Evolutionary conservation across 306 rosid genomes (phyloP), one percentile per base, ranked within the genome.

Genomic region (Vigna radiata): DNA sequence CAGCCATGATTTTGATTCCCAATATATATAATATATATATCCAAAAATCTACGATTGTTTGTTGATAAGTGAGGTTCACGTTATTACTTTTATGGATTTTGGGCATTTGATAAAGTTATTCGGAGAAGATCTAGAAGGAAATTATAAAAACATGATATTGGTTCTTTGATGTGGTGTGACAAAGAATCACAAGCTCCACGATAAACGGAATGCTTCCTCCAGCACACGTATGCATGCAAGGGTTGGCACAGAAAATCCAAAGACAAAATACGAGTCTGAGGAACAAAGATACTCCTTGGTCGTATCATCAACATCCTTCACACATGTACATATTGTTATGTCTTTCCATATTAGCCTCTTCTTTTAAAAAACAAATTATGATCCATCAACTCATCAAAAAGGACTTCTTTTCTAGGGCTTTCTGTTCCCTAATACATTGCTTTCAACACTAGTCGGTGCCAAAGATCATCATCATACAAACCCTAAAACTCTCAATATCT

Each of bases 271-370:
- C 71, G 11, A 19, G 33, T 65, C 31, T 41, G 33, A 25, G 27
- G 27, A 66, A 43, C 71, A 66, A 66, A 65, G n/a, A 54, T 67
- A 54, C 29, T 23, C 3, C 19, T 37, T 50, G 16, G 18, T 66
- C 55, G 37, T 53, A 48, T 43, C 68, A 47, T 43, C 72, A 47
- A 43, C 64, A 70, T 59, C 53, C n/a, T 67, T 18, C 33, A 49
- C n/a, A 25, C 3, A 23, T 59, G 73, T 68, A 13, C 64, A 6
- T 36, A 6, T 36, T 29, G 31, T 29, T 36, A 19, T 66, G 82
- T 68, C 82, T 78, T 86, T 83, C 82, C 66, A 74, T 77, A 56
- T 62, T 68, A 74, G 81, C 85, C 77, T 86, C 85, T 80, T 77
- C 79, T 73, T 83, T 82, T 76, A 52, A 46, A 48, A 73, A 27